Base-by-base conservation (phyloP, 1,284 basidiomycete species). In the Leccinum idahoense region DNA sequence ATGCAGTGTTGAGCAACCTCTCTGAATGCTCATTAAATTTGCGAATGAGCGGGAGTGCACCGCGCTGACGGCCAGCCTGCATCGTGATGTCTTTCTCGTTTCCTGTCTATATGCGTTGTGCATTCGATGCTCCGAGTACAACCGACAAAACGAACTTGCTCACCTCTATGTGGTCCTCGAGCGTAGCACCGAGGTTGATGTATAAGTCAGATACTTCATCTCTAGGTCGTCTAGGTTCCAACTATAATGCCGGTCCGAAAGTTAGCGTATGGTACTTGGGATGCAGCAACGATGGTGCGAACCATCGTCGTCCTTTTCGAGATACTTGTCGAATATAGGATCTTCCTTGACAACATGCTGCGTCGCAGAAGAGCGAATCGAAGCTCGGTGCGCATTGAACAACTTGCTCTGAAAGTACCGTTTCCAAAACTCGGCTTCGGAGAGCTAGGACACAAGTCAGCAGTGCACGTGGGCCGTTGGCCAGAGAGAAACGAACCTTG, bases 21-120 rank as follows among this genome's bases (percentile, higher is more conserved):
- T 96, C 92, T 0, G 94, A 96, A 76, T 99, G 97, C 71, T 98
- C 94, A 72, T 99, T 99, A 79, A 99, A 99, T 70, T 96, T 90
- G 53, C 97, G 85, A 70, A 99, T 98, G 39, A 99, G 82, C 0
- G 97, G 97, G 46, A 99, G 76, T 18, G 92, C 90, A 20, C 88
- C 89, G 58, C 89, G 82, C 74, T 97, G 92, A 68, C 89, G 86
- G 7, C 97, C 97, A 5, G 96, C 88, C 72, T 94, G 92, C 97
- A 99, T 99, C 0, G 97, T 98, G 56, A 93, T 77, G 72, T 99
- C 97, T 73, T 85, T 88, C 65, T 88, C 84, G 68, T 94, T 96
- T 5, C 93, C 92, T 2, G 90, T 90, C 90, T 95, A 65, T 18
- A 6, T 1, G 15, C n/a, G 15, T 23, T 10, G 11, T 7, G 4